Evolutionary conservation across 176 grass and related monocot genomes (phyloP).

Genomic region (Oryza punctata): DNA sequence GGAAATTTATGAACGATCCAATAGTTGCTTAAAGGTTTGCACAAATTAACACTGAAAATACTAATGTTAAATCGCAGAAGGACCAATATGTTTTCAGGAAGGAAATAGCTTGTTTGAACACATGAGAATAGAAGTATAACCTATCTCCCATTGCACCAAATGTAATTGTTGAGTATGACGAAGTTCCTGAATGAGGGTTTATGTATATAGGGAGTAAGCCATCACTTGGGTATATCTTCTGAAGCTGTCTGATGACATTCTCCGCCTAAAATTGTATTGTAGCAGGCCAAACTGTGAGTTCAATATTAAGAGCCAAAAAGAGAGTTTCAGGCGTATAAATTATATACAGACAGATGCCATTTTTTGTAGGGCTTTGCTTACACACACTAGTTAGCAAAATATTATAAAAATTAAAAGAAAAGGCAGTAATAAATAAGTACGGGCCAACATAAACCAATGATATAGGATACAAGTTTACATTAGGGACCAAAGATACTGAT

Average conservation of each 20-base stretch:
- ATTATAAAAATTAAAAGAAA: background rate
- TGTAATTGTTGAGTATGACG: conserved; percentile 95
- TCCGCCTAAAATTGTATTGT: conserved; percentile 65
- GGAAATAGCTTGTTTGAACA: conserved; percentile 34
- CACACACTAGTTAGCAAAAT: background rate
- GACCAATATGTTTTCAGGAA: conserved; percentile 12
- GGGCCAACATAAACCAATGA: background rate
- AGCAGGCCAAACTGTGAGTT: conserved; percentile 25
- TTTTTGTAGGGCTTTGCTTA: background rate
- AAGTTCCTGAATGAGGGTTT: conserved; percentile 92
- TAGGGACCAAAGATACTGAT: background rate
- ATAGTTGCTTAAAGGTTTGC: conserved; percentile 22
- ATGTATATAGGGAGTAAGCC: conserved; percentile 96
- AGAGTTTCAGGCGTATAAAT: background rate
- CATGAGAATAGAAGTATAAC: conserved; percentile 45
- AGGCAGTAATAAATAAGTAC: background rate
- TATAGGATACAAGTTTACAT: background rate
- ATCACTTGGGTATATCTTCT: conserved; percentile 95
- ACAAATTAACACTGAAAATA: background rate
- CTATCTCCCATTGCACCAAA: conserved; percentile 99
- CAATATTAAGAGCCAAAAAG: background rate
- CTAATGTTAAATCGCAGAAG: background rate
- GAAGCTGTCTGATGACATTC: conserved; percentile 84
- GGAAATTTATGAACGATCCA: conserved; percentile 18
- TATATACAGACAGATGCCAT: background rate